Percentiles rank a stretch among this genome's conserved stretches.
Conservation (phyloP, 2,329 filamentous ascomycete species). For the Elsinoe australis region DNA sequence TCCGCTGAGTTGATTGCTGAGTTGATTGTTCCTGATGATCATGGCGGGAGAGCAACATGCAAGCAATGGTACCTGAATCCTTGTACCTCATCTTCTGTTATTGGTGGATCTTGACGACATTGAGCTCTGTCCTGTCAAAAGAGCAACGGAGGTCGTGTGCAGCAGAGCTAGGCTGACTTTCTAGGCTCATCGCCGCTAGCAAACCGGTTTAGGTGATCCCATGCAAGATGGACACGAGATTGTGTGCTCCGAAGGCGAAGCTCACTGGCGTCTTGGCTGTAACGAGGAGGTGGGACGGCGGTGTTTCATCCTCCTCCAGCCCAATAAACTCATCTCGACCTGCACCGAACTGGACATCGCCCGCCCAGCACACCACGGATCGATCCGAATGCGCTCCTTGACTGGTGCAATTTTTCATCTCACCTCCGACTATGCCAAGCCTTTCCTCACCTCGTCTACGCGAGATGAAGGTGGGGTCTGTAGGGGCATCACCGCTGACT, state of each 20-base stretch:
- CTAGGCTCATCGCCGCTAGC: not conserved
- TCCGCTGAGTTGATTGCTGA: too few species aligned
- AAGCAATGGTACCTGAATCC: not conserved
- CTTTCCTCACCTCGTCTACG: conserved; percentile 9
- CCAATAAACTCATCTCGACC: conserved; percentile 5
- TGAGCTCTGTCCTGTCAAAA: not conserved
- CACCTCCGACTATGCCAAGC: conserved; percentile 4
- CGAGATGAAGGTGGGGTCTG: conserved; percentile 12
- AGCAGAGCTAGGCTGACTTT: too few species aligned
- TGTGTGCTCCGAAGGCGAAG: conserved; percentile 6
- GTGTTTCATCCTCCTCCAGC: conserved; percentile 7
- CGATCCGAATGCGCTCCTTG: not conserved
- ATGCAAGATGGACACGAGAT: not conserved
- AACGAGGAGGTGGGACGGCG: conserved; percentile 5
- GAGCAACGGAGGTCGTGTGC: not conserved
- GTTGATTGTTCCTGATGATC: conserved; percentile 10
- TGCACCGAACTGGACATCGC: too few species aligned
- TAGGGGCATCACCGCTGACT: conserved; percentile 14
- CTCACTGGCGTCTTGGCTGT: conserved; percentile 13
- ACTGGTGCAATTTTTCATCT: conserved; percentile 15
- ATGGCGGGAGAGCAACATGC: conserved; percentile 4
- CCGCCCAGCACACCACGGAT: conserved; percentile 1
- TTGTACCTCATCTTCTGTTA: not conserved
- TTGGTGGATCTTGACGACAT: conserved; percentile 5
- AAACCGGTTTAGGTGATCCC: not conserved